Conservation (phyloP, 495 filamentous ascomycete genomes). For the Alectoria sarmentosa region DNA sequence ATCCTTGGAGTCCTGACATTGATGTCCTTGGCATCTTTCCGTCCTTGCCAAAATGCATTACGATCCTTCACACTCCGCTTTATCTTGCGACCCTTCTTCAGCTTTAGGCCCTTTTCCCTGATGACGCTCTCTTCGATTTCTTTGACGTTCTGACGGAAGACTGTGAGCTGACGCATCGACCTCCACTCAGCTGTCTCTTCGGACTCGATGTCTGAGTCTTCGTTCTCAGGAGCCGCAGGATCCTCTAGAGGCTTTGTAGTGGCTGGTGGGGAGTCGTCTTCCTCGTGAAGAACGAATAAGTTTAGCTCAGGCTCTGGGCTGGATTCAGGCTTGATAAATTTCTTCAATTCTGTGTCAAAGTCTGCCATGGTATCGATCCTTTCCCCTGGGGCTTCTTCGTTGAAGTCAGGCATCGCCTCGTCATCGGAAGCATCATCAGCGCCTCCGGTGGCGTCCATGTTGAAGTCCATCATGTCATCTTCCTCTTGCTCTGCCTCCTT, state of each 20-base stretch:
- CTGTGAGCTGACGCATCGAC: conserved; percentile 22
- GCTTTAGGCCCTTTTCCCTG: conserved; percentile 16
- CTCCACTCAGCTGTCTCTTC: conserved; percentile 20
- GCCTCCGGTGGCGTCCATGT: neutral
- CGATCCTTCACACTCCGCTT: conserved; percentile 18
- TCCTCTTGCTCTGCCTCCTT: neutral
- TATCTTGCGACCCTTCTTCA: conserved; percentile 6
- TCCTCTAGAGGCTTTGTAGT: neutral
- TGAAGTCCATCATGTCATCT: conserved; percentile 8
- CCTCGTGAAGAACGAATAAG: neutral
- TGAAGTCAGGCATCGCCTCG: conserved; percentile 11
- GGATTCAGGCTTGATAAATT: conserved; percentile 6
- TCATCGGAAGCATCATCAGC: neutral
- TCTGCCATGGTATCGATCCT: conserved; percentile 13
- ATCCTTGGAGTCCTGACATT: conserved; percentile 17
- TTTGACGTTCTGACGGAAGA: conserved; percentile 21
- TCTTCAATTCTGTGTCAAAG: conserved; percentile 5
- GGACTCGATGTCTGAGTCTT: neutral
- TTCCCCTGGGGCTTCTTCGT: conserved; percentile 15
- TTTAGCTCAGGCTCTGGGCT: neutral
- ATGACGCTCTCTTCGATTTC: conserved; percentile 24
- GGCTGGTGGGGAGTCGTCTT: neutral
- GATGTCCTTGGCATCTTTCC: conserved; percentile 21
- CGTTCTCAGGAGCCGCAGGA: neutral
- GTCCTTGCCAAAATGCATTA: conserved; percentile 18